Evolutionary conservation across 192 early-diverging fungal genomes (phyloP).

Genomic region (Umbelopsis ramanniana): DNA sequence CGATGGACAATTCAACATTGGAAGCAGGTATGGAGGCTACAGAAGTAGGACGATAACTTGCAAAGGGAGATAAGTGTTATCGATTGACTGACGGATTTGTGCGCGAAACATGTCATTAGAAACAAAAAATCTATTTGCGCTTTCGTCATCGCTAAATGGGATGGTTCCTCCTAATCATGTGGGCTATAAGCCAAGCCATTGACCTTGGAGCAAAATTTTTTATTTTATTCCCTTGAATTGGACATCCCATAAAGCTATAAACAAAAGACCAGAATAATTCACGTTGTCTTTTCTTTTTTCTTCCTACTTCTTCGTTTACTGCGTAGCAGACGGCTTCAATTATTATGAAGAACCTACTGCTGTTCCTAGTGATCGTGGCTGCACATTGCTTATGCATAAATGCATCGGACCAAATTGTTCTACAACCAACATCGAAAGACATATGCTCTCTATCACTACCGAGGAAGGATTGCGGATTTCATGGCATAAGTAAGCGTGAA

Average conservation of each 20-base stretch:
- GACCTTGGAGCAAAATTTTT: no score
- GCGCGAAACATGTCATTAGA: neutral
- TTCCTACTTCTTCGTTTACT: no score
- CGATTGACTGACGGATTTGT: neutral
- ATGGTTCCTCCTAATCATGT: neutral
- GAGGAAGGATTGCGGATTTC: slow-evolving; percentile 3
- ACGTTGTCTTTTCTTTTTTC: no score
- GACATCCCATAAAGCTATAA: no score
- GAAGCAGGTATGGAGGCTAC: neutral
- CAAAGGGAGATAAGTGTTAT: neutral
- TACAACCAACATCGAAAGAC: neutral
- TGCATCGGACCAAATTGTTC: neutral
- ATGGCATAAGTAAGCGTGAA: neutral
- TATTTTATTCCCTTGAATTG: no score
- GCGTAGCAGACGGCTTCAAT: neutral
- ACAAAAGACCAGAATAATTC: no score
- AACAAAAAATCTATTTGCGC: neutral
- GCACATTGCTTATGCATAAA: neutral
- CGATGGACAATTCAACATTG: neutral
- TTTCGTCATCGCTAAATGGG: neutral
- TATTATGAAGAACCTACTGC: neutral
- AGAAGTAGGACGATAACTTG: neutral
- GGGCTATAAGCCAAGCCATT: neutral
- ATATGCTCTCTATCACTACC: neutral
- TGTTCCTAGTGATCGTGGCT: neutral